These are phyloP conservation scores for Solanum peruvianum DNA, from an alignment of 257 asterid species.

Conservation along the genomic window DNA sequence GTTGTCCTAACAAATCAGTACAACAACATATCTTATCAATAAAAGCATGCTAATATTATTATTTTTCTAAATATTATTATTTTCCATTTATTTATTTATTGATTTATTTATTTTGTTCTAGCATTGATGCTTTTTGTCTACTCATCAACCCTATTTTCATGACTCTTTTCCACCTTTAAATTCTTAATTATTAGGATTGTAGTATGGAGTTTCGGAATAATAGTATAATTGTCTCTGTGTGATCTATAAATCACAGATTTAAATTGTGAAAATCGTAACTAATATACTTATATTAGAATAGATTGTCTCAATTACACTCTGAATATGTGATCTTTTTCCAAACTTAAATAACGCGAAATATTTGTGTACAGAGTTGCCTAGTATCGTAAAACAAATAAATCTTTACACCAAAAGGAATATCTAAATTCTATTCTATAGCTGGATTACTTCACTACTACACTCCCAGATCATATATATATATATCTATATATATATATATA, in stretches of 20 bases:
- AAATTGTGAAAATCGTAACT: neutral
- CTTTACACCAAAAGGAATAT: neutral
- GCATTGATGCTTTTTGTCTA: neutral
- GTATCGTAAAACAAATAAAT: neutral
- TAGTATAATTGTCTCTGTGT: neutral
- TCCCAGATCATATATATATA: too few species aligned
- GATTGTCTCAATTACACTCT: neutral
- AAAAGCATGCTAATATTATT: neutral
- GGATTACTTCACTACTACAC: neutral
- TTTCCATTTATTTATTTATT: neutral
- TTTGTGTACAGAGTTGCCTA: neutral
- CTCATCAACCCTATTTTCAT: neutral
- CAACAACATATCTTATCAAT: neutral
- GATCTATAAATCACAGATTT: accelerated
- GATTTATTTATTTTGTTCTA: neutral
- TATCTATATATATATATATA: too few species aligned
- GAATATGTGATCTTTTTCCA: accelerated
- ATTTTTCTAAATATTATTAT: neutral
- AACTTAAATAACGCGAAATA: accelerated
- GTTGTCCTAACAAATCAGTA: neutral
- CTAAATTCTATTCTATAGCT: neutral
- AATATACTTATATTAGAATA: neutral
- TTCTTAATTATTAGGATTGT: neutral
- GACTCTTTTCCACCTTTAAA: neutral
- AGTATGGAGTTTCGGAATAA: neutral